Evolutionary conservation across 2,329 filamentous ascomycete species (phyloP), one percentile per base, ranked within the genome.

Genomic region (Alternaria metachromatica): DNA sequence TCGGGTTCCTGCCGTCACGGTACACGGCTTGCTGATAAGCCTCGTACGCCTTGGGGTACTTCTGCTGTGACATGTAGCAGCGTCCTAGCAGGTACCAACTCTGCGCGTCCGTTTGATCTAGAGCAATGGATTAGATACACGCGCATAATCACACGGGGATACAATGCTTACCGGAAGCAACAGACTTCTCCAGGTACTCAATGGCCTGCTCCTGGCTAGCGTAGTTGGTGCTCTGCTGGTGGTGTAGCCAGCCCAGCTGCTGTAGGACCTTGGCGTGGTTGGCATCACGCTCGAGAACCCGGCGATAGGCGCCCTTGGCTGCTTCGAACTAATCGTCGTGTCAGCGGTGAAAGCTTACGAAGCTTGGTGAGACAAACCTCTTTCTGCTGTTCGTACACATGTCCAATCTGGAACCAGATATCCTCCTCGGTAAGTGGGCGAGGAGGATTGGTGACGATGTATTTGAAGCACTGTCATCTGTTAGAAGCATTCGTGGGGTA

Each of bases 361-460:
- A 33, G 13, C 23, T 9, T 41, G 41, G 23, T n/a, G 6, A 28
- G 21, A 86, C 93, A 83, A 86, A 97, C 94, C 76, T 99, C 96
- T 86, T 98, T 98, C 81, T 98, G 95, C 76, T 98, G 96, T 79
- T 99, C 96, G 76, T 99, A 94, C 54, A 99, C 96, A 80, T 99
- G 96, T 25, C 96, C 96, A 76, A 99, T 98, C 81, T 99, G 96
- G 84, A 99, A 99, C 95, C 95, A 98, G 64, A 99, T 99, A 74
- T 99, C 96, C 80, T 98, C 95, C 80, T 98, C 94, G 0, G 94
- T 97, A 72, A 99, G 82, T 3, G 96, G 96, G 5, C 93, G 90
- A 4, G 96, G 96, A 26, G 96, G 95, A 57, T 97, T 94, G 71
- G 88, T 91, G 67, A 98, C 94, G 71, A 99, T 99, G 79, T 97